Evolutionary conservation across 2,329 filamentous ascomycete species (phyloP).

Genomic region (Colletotrichum chrysophilum): DNA sequence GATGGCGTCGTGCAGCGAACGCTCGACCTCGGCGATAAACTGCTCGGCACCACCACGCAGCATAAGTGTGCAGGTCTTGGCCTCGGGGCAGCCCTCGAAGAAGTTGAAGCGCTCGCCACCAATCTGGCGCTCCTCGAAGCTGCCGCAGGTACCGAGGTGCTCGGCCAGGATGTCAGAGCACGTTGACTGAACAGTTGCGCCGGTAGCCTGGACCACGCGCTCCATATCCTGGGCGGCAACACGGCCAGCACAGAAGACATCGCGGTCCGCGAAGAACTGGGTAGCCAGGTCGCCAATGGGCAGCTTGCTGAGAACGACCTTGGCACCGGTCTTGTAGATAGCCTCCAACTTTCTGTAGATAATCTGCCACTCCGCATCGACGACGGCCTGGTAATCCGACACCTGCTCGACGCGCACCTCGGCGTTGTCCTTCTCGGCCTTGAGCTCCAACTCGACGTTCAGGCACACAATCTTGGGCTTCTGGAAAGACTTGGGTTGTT

Average conservation of each 20-base stretch:
- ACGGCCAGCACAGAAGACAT: slow-evolving; percentile 97
- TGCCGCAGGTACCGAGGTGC: slow-evolving; percentile 89
- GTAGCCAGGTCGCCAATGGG: slow-evolving; percentile 97
- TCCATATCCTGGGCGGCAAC: slow-evolving; percentile 93
- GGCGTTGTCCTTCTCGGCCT: slow-evolving; percentile 99
- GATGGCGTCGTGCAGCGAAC: slow-evolving; percentile 96
- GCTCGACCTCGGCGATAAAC: slow-evolving; percentile 98
- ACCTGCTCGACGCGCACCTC: slow-evolving; percentile 98
- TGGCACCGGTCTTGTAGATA: slow-evolving; percentile 89
- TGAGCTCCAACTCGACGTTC: slow-evolving; percentile 97
- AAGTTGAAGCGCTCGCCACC: slow-evolving; percentile 98
- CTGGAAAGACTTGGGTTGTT: slow-evolving; percentile 95
- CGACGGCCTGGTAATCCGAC: slow-evolving; percentile 98
- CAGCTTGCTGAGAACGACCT: slow-evolving; percentile 96
- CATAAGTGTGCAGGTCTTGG: slow-evolving; percentile 96
- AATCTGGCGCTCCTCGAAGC: slow-evolving; percentile 95
- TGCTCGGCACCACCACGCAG: slow-evolving; percentile 97
- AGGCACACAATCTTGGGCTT: slow-evolving; percentile 96
- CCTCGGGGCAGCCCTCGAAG: slow-evolving; percentile 93
- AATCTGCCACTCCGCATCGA: slow-evolving; percentile 99
- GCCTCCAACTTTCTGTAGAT: slow-evolving; percentile 99
- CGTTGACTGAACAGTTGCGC: slow-evolving; percentile 90
- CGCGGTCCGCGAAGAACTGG: slow-evolving; percentile 96
- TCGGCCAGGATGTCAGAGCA: slow-evolving; percentile 92
- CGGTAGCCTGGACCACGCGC: slow-evolving; percentile 92